Base-by-base conservation (phyloP, 2,329 filamentous ascomycete species). In the Cyphellophora attinorum region DNA sequence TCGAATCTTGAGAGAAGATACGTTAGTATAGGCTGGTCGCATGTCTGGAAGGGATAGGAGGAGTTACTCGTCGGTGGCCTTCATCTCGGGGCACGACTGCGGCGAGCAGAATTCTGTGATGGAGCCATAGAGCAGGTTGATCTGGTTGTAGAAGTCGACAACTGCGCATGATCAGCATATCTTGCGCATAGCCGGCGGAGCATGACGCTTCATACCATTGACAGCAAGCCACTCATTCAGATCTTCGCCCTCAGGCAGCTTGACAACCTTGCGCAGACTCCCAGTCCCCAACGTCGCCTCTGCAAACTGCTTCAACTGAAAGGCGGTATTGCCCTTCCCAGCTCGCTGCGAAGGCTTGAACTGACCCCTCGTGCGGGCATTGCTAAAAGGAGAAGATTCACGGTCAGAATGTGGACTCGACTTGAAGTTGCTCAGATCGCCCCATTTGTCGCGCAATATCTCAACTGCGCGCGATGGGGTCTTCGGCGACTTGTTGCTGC, bases 101-200 rank as follows among this genome's bases (percentile, higher is more conserved):
- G 91, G 89, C 16, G 91, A 96, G 70, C 91, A 98, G 64, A 98
- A 98, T 58, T 98, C 91, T 40, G 91, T 98, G 57, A 98, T 98
- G 47, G 91, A 91, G 40, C 93, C 93, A 59, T 98, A 98, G 40
- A 98, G 79, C 21, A 98, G 74, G 64, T 98, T 98, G 69, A 98
- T 93, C 64, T 98, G 91, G 68, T 98, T 98, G 76, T 98, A 98
- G 64, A 98, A 98, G 64, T 98, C 91, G 67, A 98, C 91, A 67
- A 98, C 88, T 94, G 49, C 34, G 27, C 23, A 33, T n/a, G 11
- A 12, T 29, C 27, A 29, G 27, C n/a, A 29, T 15, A 14, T 5
- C 19, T 18, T 10, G 14, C 10, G 11, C 10, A 11, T 11, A n/a
- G 25, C 25, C 25, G 25, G 25, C 4, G n/a, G 25, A 13, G 27